A percentile compares a stretch with the other conserved stretches of the same genome.
Evolutionary conservation across 306 rosid genomes (phyloP).

Genomic region (Vigna radiata): DNA sequence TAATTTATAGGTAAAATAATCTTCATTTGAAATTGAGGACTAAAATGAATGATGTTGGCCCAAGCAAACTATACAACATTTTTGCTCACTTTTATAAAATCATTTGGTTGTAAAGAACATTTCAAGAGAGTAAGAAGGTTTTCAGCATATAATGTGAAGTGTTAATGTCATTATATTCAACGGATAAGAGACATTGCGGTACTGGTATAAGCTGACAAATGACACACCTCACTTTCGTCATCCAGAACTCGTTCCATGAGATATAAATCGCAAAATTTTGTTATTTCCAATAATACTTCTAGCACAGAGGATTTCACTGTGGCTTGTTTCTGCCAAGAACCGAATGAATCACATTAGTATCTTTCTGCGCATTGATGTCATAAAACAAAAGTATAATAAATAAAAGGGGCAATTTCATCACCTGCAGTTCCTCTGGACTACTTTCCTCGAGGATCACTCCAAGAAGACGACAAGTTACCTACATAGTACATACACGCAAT

Average conservation of each 20-base stretch:
- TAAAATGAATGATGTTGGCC: neutral
- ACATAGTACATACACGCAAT: conserved; percentile 31
- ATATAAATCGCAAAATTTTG: conserved; percentile 88
- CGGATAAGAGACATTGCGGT: conserved; percentile 20
- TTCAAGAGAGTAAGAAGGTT: conserved; percentile 1
- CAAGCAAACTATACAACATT: conserved; percentile 29
- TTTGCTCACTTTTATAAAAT: conserved; percentile 34
- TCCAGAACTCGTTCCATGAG: conserved; percentile 95
- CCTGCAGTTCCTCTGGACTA: conserved; percentile 95
- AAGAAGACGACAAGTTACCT: conserved; percentile 91
- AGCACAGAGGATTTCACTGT: conserved; percentile 85
- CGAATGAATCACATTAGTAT: conserved; percentile 40
- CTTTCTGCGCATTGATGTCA: conserved; percentile 32
- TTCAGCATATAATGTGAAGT: conserved; percentile 30
- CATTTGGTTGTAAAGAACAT: neutral
- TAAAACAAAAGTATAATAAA: conserved; percentile 12
- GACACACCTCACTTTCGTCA: conserved; percentile 85
- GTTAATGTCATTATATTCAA: conserved; percentile 20
- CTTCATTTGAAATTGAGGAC: neutral
- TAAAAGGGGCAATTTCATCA: conserved; percentile 48
- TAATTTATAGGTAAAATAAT: too few relatives aligned
- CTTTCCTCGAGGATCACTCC: conserved; percentile 92
- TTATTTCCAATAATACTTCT: conserved; percentile 84
- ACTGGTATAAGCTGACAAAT: conserved; percentile 13
- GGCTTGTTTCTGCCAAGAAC: conserved; percentile 74